Evolutionary conservation across 2,329 filamentous ascomycete species (phyloP), one percentile per base, ranked within the genome.

Genomic region (Exophiala viscosa): DNA sequence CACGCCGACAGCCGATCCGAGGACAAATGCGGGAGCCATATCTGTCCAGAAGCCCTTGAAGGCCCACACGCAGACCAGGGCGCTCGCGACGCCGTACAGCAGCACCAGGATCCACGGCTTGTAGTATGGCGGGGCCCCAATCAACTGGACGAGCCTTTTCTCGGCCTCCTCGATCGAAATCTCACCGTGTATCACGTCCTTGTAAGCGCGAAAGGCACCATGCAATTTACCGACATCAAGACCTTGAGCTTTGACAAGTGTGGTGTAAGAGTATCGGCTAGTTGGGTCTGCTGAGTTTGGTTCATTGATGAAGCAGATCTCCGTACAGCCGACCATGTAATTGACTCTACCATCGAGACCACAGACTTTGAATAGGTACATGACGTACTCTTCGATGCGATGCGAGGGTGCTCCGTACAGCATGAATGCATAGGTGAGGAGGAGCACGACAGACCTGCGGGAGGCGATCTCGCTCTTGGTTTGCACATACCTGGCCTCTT

Each of bases 21-120:
- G 40, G 11, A 28, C 40, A n/a, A 42, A 42, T n/a, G 40, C 18
- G 6, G 40, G 18, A 3, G 40, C 20, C 40, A 42, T 42, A 9
- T 42, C 40, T 7, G 40, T 42, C 40, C 40, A 42, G 40, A 28
- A 42, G 3, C 40, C 40, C 20, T 42, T 42, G 40, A 42, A 42
- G 14, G 40, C 40, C 40, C 40, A 42, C 10, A 42, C 40, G 18
- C 17, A 13, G 40, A 42, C 17, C 20, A 42, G 18, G 7, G 40
- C 40, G 20, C 40, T 42, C 17, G 40, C 40, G 8, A 42, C 40
- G 7, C 40, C 40, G 40, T 42, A 42, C 17, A 42, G 40, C 10
- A 23, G 40, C 17, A 42, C 40, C 40, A 42, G 40, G 40, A 42
- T 23, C 40, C 40, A 42, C 9, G 40, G 40, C 20, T 42, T 42